Conservation (phyloP, 129 eudicot genomes). For the Pulicaria dysenterica region DNA sequence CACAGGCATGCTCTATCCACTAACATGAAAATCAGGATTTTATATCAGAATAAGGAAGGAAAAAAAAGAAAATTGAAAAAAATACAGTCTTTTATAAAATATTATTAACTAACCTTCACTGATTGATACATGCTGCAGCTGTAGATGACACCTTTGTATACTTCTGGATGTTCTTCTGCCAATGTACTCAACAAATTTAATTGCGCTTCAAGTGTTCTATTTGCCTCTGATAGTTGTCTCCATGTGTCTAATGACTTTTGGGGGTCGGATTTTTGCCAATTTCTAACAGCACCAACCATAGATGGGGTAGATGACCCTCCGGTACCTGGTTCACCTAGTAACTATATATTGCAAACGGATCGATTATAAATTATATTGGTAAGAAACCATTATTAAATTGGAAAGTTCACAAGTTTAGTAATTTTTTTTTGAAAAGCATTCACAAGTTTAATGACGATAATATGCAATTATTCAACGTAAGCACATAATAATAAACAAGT, state of each 20-base stretch:
- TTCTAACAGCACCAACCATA: slow-evolving; percentile 97
- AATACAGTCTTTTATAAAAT: not conserved
- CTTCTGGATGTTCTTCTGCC: slow-evolving; percentile 61
- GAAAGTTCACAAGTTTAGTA: not conserved
- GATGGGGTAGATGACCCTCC: slow-evolving; percentile 99
- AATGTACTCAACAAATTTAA: slow-evolving; percentile 58
- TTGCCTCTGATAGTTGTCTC: slow-evolving; percentile 79
- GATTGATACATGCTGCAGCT: slow-evolving; percentile 62
- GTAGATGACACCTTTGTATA: slow-evolving; percentile 55
- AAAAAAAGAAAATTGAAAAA: not conserved
- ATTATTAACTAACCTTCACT: slow-evolving; percentile 61
- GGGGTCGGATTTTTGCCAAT: slow-evolving; percentile 95
- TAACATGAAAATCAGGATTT: slow-evolving; percentile 33
- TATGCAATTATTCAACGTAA: not conserved
- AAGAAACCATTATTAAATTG: not conserved
- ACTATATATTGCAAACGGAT: slow-evolving; percentile 38
- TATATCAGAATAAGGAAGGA: not conserved
- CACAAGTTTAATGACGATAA: slow-evolving; percentile 3
- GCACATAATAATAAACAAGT: not conserved
- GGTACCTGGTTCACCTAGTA: slow-evolving; percentile 97
- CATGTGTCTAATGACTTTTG: slow-evolving; percentile 62
- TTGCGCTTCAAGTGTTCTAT: slow-evolving; percentile 63
- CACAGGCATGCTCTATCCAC: slow-evolving; percentile 75
- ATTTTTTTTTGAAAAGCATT: not conserved
- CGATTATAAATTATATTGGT: not conserved